Evolutionary conservation across 2,329 filamentous ascomycete species (phyloP), one percentile per base, ranked within the genome.

Genomic region (Aspergillus viridinutans): DNA sequence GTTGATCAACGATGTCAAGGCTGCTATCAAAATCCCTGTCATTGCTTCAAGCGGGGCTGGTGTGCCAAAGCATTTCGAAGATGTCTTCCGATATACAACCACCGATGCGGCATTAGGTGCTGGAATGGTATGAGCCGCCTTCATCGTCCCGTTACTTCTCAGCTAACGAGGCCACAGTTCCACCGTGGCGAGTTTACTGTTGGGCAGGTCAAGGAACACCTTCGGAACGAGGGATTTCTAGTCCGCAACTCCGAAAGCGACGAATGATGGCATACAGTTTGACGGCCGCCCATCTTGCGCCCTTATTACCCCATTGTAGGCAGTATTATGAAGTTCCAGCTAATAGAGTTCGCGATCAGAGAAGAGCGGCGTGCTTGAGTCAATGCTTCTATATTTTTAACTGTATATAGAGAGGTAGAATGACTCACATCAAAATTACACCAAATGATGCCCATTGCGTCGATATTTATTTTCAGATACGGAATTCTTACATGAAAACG

Each of bases 101-200:
- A 93, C 93, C 3, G 94, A 99, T 80, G 94, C 94, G 51, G 94
- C 94, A 28, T 78, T 99, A 58, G 94, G 94, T 3, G 94, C 94
- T 8, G 94, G 94, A 53, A 99, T 99, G 88, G 83, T 85, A 73
- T 74, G 81, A 38, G 14, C 14, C 32, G 14, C 32, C 32, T 17
- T 38, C 78, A 53, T 14, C 10, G 21, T 23, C 28, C 29, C 29
- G 43, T 32, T 38, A 21, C 4, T 40, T 38, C 43, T 49, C 6
- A 14, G 35, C 58, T 62, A 60, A 65, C 53, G 45, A 38, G 40
- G 28, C 52, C 8, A 55, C 58, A 85, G 83, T 99, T 99, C 76
- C 94, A 99, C 78, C 81, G 94, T 50, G 90, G 89, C 40, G 93
- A 99, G 78, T 99, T 93, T 75, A 96, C 92, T 0, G 93, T 99